These are phyloP conservation scores for Trichosporon sp. DNA, from an alignment of 1,284 basidiomycete genomes.

Conservation along the genomic window DNA sequence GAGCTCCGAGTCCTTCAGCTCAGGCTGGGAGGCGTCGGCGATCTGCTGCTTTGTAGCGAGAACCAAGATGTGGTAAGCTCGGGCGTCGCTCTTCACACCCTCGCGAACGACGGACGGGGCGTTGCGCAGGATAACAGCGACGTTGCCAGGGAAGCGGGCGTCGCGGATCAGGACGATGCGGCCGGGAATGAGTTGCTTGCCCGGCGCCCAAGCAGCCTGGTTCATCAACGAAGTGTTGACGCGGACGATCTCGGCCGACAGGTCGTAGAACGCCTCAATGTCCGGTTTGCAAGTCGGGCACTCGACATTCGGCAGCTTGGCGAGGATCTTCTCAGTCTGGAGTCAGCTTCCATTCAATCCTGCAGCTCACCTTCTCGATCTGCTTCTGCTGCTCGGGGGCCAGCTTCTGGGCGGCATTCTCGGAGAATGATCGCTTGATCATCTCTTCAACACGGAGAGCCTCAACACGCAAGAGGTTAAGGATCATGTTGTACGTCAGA, in stretches of 20 bases:
- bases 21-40: constrained; percentile 64
- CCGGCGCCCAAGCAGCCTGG: constrained; percentile 66
- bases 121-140: constrained; percentile 75
- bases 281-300: constrained; percentile 71
- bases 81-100: constrained; percentile 56
- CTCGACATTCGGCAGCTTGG: constrained; percentile 67
- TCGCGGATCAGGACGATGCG: constrained; percentile 83
- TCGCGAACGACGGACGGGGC: constrained; percentile 61
- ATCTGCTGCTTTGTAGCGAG: constrained; percentile 71
- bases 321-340: constrained; percentile 75
- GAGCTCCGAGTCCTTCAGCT: constrained; percentile 64
- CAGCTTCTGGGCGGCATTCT: constrained; percentile 90
- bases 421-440: constrained; percentile 99
- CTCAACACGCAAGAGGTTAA: constrained; percentile 94
- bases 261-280: constrained; percentile 77
- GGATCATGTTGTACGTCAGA: constrained; percentile 98
- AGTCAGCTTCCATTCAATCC: constrained; percentile 12
- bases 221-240: constrained; percentile 69
- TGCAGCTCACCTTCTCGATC: constrained; percentile 68
- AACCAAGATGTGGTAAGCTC: constrained; percentile 70
- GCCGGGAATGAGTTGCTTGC: constrained; percentile 71
- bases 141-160: constrained; percentile 76
- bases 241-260: constrained; percentile 68
- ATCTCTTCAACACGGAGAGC: constrained; percentile 97
- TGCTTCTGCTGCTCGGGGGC: constrained; percentile 91